Evolutionary conservation across 1,284 basidiomycete species (phyloP).

Genomic region (Marasmius oreades): DNA sequence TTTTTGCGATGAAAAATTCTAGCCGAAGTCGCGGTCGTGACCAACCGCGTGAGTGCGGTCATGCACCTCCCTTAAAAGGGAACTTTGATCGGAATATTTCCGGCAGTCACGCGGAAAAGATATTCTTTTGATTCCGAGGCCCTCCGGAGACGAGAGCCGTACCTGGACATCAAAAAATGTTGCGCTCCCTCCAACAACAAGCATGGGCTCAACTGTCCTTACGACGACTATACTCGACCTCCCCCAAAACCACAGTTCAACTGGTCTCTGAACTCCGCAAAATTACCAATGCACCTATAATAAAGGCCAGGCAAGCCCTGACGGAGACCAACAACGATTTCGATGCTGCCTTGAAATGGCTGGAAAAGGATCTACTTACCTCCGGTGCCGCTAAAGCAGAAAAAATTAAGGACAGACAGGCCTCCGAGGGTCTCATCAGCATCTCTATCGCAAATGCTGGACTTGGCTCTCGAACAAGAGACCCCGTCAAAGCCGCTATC

Average conservation of each 20-base stretch:
- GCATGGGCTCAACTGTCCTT: neutral
- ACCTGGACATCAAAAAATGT: too few species aligned
- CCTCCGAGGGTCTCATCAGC: slow-evolving; percentile 80
- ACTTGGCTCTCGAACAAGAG: slow-evolving; percentile 28
- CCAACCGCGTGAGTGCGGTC: neutral
- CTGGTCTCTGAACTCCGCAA: slow-evolving; percentile 87
- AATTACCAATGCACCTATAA: slow-evolving; percentile 75
- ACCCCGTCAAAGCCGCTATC: slow-evolving; percentile 75
- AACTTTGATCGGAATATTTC: too few species aligned
- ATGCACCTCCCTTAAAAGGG: too few species aligned
- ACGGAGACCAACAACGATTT: slow-evolving; percentile 74
- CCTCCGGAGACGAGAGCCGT: too few species aligned
- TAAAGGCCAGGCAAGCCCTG: slow-evolving; percentile 89
- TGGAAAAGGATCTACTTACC: slow-evolving; percentile 68
- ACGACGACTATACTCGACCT: slow-evolving; percentile 35
- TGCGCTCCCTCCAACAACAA: slow-evolving; percentile 7
- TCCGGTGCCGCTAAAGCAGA: slow-evolving; percentile 80
- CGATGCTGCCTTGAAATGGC: slow-evolving; percentile 74
- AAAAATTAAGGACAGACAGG: slow-evolving; percentile 73
- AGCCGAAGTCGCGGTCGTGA: neutral
- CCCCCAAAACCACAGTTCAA: slow-evolving; percentile 54
- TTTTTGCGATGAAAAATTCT: neutral
- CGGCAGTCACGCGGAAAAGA: too few species aligned
- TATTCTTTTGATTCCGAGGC: too few species aligned
- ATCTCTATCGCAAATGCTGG: slow-evolving; percentile 70